Conservation (phyloP, 2,329 filamentous ascomycete genomes). For the Thyridium curvatum region DNA sequence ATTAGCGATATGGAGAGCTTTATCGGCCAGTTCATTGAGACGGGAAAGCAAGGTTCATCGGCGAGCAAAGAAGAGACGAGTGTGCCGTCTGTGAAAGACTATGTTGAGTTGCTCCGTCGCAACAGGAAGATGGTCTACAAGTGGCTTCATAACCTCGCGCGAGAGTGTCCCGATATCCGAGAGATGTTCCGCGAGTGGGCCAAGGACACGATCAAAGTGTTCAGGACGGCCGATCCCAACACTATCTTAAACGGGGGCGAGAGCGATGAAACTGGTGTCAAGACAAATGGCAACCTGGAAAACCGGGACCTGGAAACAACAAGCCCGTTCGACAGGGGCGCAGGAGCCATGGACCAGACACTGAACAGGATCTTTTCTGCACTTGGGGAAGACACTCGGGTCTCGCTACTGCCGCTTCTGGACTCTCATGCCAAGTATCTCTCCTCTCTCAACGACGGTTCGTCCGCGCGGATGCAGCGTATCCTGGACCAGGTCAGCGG, state of each 20-base stretch:
- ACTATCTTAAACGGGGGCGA: neutral
- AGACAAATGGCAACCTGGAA: constrained; percentile 8
- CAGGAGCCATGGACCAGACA: constrained; percentile 27
- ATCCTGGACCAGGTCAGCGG: constrained; percentile 39
- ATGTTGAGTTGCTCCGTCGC: constrained; percentile 57
- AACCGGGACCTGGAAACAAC: neutral
- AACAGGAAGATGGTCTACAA: constrained; percentile 60
- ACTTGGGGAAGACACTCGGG: constrained; percentile 40
- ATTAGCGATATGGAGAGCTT: constrained; percentile 63
- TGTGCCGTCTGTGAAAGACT: constrained; percentile 64
- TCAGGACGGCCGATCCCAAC: constrained; percentile 24
- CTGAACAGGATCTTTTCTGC: constrained; percentile 35
- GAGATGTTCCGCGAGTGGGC: constrained; percentile 56
- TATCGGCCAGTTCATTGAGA: constrained; percentile 63
- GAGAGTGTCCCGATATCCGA: constrained; percentile 60
- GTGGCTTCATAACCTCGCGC: constrained; percentile 64
- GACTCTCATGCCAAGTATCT: constrained; percentile 59
- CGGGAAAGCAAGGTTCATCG: constrained; percentile 26
- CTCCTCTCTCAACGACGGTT: constrained; percentile 43
- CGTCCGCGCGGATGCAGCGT: constrained; percentile 45
- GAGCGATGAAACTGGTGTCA: constrained; percentile 7
- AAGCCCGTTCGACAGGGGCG: constrained; percentile 23
- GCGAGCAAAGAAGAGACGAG: constrained; percentile 26
- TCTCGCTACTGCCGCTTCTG: constrained; percentile 41
- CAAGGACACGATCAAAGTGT: constrained; percentile 49